Conservation (phyloP, 2,329 filamentous ascomycete genomes). For the Pseudogymnoascus sp. region DNA sequence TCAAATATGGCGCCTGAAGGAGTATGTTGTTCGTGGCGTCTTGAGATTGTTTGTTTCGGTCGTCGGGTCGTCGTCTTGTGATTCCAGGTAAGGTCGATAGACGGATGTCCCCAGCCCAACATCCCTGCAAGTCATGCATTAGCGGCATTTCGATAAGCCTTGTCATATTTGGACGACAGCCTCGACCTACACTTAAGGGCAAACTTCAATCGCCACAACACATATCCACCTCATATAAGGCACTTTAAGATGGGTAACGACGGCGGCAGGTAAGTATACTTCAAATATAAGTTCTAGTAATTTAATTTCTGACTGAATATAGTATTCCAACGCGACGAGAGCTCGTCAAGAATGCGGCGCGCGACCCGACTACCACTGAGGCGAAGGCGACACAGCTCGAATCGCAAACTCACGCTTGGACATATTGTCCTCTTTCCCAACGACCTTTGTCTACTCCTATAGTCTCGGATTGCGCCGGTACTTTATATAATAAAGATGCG, state of each 20-base stretch:
- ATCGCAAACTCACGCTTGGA: constrained; percentile 80
- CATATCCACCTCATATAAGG: neutral
- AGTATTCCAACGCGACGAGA: constrained; percentile 92
- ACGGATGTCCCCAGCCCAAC: neutral
- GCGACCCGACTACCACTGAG: constrained; percentile 73
- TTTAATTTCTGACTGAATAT: constrained; percentile 10
- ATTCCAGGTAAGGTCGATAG: neutral
- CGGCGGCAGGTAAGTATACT: constrained; percentile 59
- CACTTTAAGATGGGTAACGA: constrained; percentile 77
- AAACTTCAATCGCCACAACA: neutral
- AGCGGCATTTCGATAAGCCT: constrained; percentile 5
- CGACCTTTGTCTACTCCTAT: constrained; percentile 58
- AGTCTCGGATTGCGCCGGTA: constrained; percentile 77
- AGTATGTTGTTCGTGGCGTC: neutral
- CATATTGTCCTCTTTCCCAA: constrained; percentile 78
- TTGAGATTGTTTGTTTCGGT: constrained; percentile 9
- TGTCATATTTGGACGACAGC: constrained; percentile 1
- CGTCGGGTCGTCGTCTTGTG: constrained; percentile 2
- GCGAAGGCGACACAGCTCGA: constrained; percentile 84
- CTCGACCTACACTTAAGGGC: neutral
- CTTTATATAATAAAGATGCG: constrained; percentile 91
- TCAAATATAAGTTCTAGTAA: constrained; percentile 5
- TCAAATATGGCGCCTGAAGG: neutral
- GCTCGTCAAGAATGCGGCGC: constrained; percentile 88
- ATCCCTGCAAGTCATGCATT: constrained; percentile 6